Evolutionary conservation across 345 rosid genomes (phyloP).

Genomic region (Aquilaria sinensis): DNA sequence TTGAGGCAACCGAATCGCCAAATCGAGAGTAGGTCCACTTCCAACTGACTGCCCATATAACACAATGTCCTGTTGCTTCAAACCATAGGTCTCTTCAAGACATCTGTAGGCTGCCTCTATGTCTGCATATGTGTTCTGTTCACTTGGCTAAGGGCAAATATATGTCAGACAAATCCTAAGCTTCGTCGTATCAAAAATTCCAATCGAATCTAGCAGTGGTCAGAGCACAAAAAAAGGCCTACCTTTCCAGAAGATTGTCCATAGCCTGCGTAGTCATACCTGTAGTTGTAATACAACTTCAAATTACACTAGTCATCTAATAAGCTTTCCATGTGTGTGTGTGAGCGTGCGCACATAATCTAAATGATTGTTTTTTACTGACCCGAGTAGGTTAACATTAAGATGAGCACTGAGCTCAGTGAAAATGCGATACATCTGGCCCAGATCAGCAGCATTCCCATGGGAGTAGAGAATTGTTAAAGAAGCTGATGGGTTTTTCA

Average conservation of each 20-base stretch:
- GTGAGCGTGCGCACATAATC: no score
- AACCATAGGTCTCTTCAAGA: slow-evolving; percentile 51
- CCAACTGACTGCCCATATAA: slow-evolving; percentile 88
- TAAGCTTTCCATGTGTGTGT: no score
- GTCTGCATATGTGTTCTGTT: slow-evolving; percentile 88
- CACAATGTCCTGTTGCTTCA: slow-evolving; percentile 65
- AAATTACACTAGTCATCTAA: not conserved
- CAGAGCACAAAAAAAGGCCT: slow-evolving; percentile 10
- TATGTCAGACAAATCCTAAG: not conserved
- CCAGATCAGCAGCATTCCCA: slow-evolving; percentile 93
- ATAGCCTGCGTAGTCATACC: slow-evolving; percentile 92
- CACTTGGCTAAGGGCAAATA: slow-evolving; percentile 46
- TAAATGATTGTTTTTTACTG: slow-evolving; percentile 14
- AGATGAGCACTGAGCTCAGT: slow-evolving; percentile 66
- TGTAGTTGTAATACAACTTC: slow-evolving; percentile 21
- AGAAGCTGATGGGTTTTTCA: slow-evolving; percentile 67
- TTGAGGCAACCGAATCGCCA: slow-evolving; percentile 55
- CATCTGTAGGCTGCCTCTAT: slow-evolving; percentile 75
- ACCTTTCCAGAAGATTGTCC: slow-evolving; percentile 93
- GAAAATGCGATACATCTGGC: slow-evolving; percentile 65
- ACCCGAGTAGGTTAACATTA: slow-evolving; percentile 83
- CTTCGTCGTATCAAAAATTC: not conserved
- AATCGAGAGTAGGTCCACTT: slow-evolving; percentile 82
- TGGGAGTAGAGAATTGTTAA: slow-evolving; percentile 79
- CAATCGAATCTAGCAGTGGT: not conserved